Conservation (phyloP, 2,329 filamentous ascomycete genomes). For the Fusarium illudens region DNA sequence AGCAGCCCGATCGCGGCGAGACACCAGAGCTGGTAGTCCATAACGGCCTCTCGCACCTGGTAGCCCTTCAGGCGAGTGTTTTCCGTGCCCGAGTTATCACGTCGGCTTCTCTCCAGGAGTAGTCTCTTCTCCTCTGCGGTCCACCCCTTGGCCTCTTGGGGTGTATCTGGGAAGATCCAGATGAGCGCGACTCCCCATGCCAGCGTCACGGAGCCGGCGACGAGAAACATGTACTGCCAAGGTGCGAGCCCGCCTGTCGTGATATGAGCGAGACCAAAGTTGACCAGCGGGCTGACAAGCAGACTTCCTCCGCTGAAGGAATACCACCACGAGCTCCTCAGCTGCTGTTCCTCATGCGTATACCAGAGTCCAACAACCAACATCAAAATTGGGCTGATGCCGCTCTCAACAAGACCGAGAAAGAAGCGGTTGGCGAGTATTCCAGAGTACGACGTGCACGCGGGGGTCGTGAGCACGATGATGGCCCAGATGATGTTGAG, state of each 20-base stretch:
- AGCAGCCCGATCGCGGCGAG: neutral
- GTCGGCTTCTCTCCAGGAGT: neutral
- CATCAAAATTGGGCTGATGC: neutral
- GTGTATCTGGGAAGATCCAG: neutral
- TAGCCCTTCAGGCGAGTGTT: neutral
- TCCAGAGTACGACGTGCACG: neutral
- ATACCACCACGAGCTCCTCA: neutral
- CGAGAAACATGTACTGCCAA: neutral
- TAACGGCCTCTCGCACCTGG: neutral
- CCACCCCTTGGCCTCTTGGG: neutral
- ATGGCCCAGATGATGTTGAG: neutral
- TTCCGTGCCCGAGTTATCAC: neutral
- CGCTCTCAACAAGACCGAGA: neutral
- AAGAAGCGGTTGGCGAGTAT: neutral
- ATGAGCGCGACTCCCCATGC: neutral
- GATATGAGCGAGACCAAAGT: neutral
- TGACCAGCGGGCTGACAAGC: neutral
- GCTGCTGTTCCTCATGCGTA: neutral
- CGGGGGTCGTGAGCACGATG: neutral
- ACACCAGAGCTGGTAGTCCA: neutral
- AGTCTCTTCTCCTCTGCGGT: neutral
- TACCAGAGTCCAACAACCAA: neutral
- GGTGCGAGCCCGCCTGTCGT: neutral
- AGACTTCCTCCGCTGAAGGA: neutral
- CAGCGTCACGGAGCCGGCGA: neutral